Percentiles rank a stretch among this genome's conserved stretches.
phyloP scores from a whole-genome alignment of 352 stramenopile genomes.

The Pythium sp. region DNA sequence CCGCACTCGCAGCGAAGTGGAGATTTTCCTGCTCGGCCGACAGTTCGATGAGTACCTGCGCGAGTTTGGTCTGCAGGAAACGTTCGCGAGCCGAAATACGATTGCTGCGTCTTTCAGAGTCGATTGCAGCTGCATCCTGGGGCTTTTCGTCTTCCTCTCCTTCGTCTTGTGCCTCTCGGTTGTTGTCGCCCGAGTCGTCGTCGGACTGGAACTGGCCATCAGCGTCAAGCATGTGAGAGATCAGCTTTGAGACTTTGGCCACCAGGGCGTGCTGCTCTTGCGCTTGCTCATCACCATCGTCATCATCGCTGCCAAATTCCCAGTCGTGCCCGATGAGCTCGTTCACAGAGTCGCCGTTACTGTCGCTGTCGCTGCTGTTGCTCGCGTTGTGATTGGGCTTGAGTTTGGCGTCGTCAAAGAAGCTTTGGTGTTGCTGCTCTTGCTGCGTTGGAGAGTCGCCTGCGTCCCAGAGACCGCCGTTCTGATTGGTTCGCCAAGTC shows the following conservation, averaged over 20 bases:
- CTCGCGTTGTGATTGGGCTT: background rate
- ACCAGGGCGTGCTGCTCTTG: slow-evolving; percentile 17
- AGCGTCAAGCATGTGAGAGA: slow-evolving; percentile 17
- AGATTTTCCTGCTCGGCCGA: slow-evolving; percentile 41
- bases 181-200: slow-evolving; percentile 14
- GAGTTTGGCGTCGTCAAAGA: background rate
- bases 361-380: background rate
- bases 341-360: background rate
- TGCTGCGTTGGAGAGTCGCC: background rate
- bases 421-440: background rate
- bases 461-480: background rate
- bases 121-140: background rate
- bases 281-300: background rate
- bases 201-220: slow-evolving; percentile 7
- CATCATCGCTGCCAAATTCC: background rate
- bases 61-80: slow-evolving; percentile 35
- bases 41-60: slow-evolving; percentile 40
- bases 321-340: background rate
- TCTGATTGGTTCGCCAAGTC: slow-evolving; percentile 3
- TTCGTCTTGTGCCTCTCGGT: slow-evolving; percentile 20
- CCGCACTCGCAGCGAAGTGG: slow-evolving; percentile 43
- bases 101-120: background rate
- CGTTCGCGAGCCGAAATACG: slow-evolving; percentile 16
- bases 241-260: slow-evolving; percentile 28
- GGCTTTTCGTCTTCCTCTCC: background rate